Conservation (phyloP, 2,329 filamentous ascomycete species). For the Didymosphaeria variabile region DNA sequence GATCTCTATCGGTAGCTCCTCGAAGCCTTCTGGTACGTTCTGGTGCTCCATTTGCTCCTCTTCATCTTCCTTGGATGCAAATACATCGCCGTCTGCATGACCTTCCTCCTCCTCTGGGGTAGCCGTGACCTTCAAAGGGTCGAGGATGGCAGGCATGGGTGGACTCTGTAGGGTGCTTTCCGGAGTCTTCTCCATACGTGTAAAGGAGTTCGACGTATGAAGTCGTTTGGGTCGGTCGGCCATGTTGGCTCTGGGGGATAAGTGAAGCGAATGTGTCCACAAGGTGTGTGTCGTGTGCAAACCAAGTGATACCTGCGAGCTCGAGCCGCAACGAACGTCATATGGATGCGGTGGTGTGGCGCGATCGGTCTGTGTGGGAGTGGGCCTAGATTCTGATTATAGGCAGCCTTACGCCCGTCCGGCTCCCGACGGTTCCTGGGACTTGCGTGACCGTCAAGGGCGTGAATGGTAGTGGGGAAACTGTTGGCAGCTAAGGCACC, state of each 20-base stretch:
- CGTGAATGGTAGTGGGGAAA: not conserved
- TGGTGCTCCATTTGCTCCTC: slow-evolving; percentile 40
- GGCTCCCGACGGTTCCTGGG: not conserved
- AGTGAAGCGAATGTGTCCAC: slow-evolving; percentile 17
- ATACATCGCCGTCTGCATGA: slow-evolving; percentile 50
- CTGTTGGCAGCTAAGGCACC: not conserved
- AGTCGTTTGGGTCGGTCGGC: slow-evolving; percentile 47
- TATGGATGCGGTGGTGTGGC: slow-evolving; percentile 43
- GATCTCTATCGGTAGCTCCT: slow-evolving; percentile 93
- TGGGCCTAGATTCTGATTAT: slow-evolving; percentile 13
- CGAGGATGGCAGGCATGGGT: slow-evolving; percentile 54
- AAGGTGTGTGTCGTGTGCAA: slow-evolving; percentile 32
- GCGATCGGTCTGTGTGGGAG: slow-evolving; percentile 23
- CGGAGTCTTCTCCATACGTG: slow-evolving; percentile 55
- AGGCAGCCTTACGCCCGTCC: not conserved
- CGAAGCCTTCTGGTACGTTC: slow-evolving; percentile 71
- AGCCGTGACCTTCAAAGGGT: slow-evolving; percentile 51
- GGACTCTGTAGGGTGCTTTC: slow-evolving; percentile 58
- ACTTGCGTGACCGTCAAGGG: not conserved
- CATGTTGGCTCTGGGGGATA: slow-evolving; percentile 30
- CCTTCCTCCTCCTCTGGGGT: slow-evolving; percentile 44
- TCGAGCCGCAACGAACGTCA: slow-evolving; percentile 42
- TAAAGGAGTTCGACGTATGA: slow-evolving; percentile 59
- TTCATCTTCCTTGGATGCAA: slow-evolving; percentile 50
- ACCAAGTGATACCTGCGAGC: slow-evolving; percentile 32